Evolutionary conservation across 805 yeast species (phyloP).

Genomic region (Yarrowia sp.): DNA sequence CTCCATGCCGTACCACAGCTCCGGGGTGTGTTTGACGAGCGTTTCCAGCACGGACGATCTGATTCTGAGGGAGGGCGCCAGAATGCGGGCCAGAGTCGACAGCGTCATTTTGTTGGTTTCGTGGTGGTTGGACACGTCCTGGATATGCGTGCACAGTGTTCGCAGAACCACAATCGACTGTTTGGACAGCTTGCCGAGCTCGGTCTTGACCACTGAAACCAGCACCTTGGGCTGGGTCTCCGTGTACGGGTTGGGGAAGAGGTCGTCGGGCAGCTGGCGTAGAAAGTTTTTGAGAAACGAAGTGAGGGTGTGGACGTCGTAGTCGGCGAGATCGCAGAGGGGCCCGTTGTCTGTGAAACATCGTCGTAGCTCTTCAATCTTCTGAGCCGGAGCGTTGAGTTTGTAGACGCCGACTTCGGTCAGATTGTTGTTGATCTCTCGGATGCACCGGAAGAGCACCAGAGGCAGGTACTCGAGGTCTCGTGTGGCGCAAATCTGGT

Average conservation of each 20-base stretch:
- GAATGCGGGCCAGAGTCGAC: constrained; percentile 4
- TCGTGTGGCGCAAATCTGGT: constrained; percentile 24
- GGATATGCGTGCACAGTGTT: constrained; percentile 17
- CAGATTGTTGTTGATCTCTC: constrained; percentile 12
- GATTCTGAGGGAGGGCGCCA: constrained; percentile 15
- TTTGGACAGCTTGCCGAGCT: constrained; percentile 19
- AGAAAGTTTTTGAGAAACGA: constrained; percentile 20
- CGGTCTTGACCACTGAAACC: constrained; percentile 11
- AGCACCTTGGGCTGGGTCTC: constrained; percentile 22
- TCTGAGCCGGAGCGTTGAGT: not conserved
- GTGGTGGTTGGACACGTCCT: constrained; percentile 38
- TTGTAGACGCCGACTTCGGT: constrained; percentile 25
- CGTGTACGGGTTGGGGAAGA: constrained; percentile 14
- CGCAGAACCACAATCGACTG: constrained; percentile 25
- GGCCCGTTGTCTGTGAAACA: constrained; percentile 24
- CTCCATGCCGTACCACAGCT: constrained; percentile 31
- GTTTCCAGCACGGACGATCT: constrained; percentile 11
- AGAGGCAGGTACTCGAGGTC: constrained; percentile 30
- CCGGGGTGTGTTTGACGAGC: constrained; percentile 18
- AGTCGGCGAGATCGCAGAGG: not conserved
- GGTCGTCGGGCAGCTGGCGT: constrained; percentile 25
- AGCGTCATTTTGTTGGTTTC: constrained; percentile 31
- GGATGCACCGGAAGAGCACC: constrained; percentile 26
- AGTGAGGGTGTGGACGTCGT: constrained; percentile 12
- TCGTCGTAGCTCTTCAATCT: constrained; percentile 7